phyloP scores from a whole-genome alignment of 305 asterid genomes.

The Nicotiana rustica region DNA sequence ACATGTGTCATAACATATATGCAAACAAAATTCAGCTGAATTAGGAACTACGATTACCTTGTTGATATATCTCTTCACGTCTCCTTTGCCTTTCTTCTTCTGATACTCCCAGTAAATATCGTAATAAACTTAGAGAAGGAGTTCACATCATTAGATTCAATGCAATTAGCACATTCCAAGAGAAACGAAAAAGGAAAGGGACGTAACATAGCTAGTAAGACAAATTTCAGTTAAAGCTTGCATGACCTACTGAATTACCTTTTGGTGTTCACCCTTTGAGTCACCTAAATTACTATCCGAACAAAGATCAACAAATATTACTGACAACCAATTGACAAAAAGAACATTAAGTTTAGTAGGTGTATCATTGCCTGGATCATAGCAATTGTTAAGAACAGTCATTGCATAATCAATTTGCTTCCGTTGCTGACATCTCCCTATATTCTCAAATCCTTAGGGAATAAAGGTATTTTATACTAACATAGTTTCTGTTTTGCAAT shows the following conservation, averaged over 20 bases:
- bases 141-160: slow-evolving; percentile 35
- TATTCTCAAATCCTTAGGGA: too few species aligned
- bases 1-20: not conserved
- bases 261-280: not conserved
- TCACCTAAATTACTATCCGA: not conserved
- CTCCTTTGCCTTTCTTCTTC: slow-evolving; percentile 88
- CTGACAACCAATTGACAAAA: too few species aligned
- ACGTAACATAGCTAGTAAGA: not conserved
- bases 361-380: too few species aligned
- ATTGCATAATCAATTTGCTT: too few species aligned
- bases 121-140: slow-evolving; percentile 68
- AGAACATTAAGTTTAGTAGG: too few species aligned
- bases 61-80: slow-evolving; percentile 91
- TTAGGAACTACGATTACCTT: slow-evolving; percentile 52
- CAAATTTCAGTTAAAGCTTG: not conserved
- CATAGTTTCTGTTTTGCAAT: too few species aligned
- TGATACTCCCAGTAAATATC: slow-evolving; percentile 82
- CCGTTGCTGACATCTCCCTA: too few species aligned
- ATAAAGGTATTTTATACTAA: too few species aligned
- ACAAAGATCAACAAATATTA: not conserved
- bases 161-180: slow-evolving; percentile 17
- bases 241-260: not conserved
- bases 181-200: not conserved
- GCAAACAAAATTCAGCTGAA: slow-evolving; percentile 6
- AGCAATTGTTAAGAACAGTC: too few species aligned